These are phyloP conservation scores for Populus hybrid DNA, from an alignment of 441 rosid species.

Conservation along the genomic window DNA sequence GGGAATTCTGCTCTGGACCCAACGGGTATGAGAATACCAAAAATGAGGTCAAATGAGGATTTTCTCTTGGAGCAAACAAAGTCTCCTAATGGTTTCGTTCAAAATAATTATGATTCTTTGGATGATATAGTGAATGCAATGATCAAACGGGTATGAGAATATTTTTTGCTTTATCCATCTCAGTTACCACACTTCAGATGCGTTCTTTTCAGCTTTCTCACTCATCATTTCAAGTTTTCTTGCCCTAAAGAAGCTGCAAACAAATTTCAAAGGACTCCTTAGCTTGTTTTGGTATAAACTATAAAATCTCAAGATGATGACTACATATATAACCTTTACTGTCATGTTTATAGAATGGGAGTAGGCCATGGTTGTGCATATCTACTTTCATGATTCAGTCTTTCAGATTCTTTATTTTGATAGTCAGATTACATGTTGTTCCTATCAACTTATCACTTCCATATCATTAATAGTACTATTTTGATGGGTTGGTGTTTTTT, in stretches of 20 bases:
- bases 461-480: too few relatives aligned
- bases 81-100: slow-evolving; percentile 44
- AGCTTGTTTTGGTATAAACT: not conserved
- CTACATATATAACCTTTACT: not conserved
- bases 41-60: slow-evolving; percentile 39
- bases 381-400: not conserved
- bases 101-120: slow-evolving; percentile 47
- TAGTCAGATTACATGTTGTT: not conserved
- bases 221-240: not conserved
- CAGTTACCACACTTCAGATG: not conserved
- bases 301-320: not conserved
- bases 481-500: not conserved
- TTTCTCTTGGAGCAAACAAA: slow-evolving; percentile 43
- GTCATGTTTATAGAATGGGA: not conserved
- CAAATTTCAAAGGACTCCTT: not conserved
- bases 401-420: not conserved
- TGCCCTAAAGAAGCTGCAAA: not conserved
- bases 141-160: slow-evolving; percentile 59
- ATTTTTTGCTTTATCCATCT: slow-evolving; percentile 3
- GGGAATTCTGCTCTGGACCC: slow-evolving; percentile 33
- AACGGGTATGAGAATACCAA: slow-evolving; percentile 14
- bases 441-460: not conserved
- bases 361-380: not conserved
- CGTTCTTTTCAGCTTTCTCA: not conserved
- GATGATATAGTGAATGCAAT: slow-evolving; percentile 66